Conservation (phyloP, 805 yeast genomes). For the Suhomyces prunicola region DNA sequence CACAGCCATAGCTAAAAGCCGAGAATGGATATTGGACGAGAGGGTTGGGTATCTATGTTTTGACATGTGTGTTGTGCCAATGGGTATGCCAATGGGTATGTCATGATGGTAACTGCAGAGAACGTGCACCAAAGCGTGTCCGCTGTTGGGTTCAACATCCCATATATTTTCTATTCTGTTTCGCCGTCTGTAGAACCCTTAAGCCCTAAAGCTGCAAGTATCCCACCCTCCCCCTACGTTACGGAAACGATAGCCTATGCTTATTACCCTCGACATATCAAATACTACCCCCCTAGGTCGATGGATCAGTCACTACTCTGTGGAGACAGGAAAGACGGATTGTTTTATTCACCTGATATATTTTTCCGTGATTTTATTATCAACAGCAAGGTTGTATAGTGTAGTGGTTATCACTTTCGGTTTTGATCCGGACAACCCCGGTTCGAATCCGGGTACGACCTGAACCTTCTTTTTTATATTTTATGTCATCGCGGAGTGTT, state of each 20-base stretch:
- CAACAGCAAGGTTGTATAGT: slow-evolving; percentile 47
- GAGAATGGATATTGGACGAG: not conserved
- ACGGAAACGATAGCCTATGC: not conserved
- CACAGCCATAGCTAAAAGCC: not conserved
- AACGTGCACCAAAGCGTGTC: not conserved
- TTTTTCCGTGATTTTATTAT: not conserved
- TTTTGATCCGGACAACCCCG: slow-evolving; percentile 81
- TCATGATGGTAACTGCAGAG: not conserved
- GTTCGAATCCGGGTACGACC: slow-evolving; percentile 86
- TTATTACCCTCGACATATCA: not conserved
- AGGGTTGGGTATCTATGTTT: no score
- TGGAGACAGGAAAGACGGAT: no score
- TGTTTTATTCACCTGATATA: no score
- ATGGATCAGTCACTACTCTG: not conserved
- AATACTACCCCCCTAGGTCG: not conserved
- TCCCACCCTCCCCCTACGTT: not conserved
- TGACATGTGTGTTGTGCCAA: no score
- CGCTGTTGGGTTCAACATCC: not conserved
- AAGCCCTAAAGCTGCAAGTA: not conserved
- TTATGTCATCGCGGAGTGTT: not conserved
- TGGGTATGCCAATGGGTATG: not conserved
- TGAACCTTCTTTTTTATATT: slow-evolving; percentile 12
- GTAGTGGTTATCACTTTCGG: slow-evolving; percentile 82
- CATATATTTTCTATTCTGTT: not conserved
- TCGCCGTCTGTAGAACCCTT: not conserved